Base-by-base conservation (phyloP, 208 protist species). In the Lotmaria passim region DNA sequence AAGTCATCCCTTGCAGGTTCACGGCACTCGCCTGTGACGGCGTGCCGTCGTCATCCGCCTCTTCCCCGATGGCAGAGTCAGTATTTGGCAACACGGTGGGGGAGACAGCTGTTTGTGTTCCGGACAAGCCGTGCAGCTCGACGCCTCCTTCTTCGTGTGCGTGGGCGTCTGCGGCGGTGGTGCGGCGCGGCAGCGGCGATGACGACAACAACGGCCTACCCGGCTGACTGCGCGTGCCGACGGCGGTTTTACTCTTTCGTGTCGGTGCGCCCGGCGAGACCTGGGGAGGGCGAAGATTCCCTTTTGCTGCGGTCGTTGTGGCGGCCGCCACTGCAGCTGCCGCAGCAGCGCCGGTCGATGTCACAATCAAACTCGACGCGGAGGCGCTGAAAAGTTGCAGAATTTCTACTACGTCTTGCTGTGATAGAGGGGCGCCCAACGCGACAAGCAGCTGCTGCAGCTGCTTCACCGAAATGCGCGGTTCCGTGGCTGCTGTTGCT, bases 371-470 rank as follows among this genome's bases (percentile, higher is more conserved):
- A 24, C 15, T 57, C 3, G 60, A 44, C 7, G 63, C 63, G 34
- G 65, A 50, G 30, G 41, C 55, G 38, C 65, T 51, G 21, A 78
- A 50, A 28, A 71, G 58, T 30, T 59, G 56, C 21, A 93, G 68
- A 31, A 90, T 23, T 15, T 89, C 85, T 12, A 65, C 56, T 28
- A 93, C 79, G 46, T 90, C 88, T 8, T 88, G 74, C 21, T 74
- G 51, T 0, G 88, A 83, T 11, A 84, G 72, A 0, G 69, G 59
- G 0, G 78, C 63, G 12, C 78, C 83, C 23, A 90, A 34, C 33
- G 80, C 79, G 10, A 78, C 34, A 50, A 88, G 78, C 23, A 89
- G 78, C 57, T 69, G 65, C 59, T 87, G 83, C 21, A 93, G 59
- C 2, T 76, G 83, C 24, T 63, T 30, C 19, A 86, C 74, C 5